phyloP scores from a whole-genome alignment of 306 rosid species.

The Chamaecrista fasciculata region DNA sequence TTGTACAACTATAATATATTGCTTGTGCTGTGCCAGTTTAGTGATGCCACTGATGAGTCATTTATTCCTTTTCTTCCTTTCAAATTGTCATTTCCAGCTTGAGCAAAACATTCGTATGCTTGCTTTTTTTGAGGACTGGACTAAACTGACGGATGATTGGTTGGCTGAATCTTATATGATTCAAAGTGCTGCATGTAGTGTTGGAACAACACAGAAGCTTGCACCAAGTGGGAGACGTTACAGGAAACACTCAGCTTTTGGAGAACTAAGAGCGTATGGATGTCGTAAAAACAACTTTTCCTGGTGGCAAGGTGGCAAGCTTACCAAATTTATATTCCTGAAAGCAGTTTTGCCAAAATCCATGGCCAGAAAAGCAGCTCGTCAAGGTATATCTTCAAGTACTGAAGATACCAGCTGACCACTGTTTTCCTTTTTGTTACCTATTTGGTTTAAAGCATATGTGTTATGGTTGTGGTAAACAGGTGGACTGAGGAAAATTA shows the following conservation, averaged over 20 bases:
- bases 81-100: conserved; percentile 58
- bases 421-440: conserved; percentile 33
- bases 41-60: conserved; percentile 2
- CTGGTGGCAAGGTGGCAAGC: conserved; percentile 89
- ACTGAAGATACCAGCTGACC: not conserved
- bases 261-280: conserved; percentile 51
- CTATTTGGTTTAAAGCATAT: conserved; percentile 16
- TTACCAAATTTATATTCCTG: conserved; percentile 64
- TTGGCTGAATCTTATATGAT: conserved; percentile 50
- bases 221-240: conserved; percentile 62
- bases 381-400: conserved; percentile 67
- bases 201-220: conserved; percentile 67
- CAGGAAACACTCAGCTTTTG: conserved; percentile 62
- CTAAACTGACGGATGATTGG: conserved; percentile 79
- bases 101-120: conserved; percentile 69
- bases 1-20: not conserved
- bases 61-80: conserved; percentile 19
- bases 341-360: conserved; percentile 64
- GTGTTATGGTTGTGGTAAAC: conserved; percentile 32
- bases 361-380: conserved; percentile 71
- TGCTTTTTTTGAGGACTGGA: conserved; percentile 77
- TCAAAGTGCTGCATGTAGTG: conserved; percentile 56
- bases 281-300: conserved; percentile 41
- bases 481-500: conserved; percentile 79
- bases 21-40: conserved; percentile 13